These are phyloP conservation scores for Aspergillus sp. DNA, from an alignment of 2,329 filamentous ascomycete species.

Conservation along the genomic window DNA sequence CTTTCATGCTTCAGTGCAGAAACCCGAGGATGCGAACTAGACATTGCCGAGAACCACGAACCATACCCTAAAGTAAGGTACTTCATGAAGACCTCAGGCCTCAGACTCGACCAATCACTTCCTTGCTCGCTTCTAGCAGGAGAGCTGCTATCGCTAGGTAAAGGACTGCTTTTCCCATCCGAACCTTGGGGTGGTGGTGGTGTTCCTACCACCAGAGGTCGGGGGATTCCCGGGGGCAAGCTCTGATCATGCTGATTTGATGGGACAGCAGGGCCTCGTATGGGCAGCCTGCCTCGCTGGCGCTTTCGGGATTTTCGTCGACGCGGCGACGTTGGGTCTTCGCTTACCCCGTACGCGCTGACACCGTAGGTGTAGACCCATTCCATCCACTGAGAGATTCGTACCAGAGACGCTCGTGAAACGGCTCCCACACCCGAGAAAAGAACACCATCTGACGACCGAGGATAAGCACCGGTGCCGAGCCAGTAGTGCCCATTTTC, in stretches of 20 bases:
- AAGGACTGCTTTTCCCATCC: constrained; percentile 6
- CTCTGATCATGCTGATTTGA: constrained; percentile 5
- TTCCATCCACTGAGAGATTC: constrained; percentile 78
- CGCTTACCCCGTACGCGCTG: constrained; percentile 73
- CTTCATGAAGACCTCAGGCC: constrained; percentile 41
- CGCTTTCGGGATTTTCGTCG: constrained; percentile 30
- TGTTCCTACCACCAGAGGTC: constrained; percentile 31
- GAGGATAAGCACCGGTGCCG: constrained; percentile 59
- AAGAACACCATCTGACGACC: constrained; percentile 70
- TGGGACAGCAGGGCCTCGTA: constrained; percentile 7
- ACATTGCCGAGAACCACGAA: constrained; percentile 35
- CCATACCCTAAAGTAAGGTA: constrained; percentile 45
- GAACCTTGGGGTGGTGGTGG: constrained; percentile 10
- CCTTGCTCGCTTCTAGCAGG: constrained; percentile 12
- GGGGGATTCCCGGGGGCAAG: constrained; percentile 36
- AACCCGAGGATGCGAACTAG: constrained; percentile 18
- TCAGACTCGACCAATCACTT: constrained; percentile 25
- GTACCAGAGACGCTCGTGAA: constrained; percentile 60
- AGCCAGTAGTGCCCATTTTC: constrained; percentile 53
- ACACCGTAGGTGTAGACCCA: constrained; percentile 77
- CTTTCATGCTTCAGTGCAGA: constrained; percentile 14
- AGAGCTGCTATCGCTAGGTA: constrained; percentile 10
- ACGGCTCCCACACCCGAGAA: constrained; percentile 74
- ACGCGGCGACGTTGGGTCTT: constrained; percentile 62
- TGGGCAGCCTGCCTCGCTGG: constrained; percentile 14